Evolutionary conservation across 768 basidiomycete genomes (phyloP).

Genomic region (Amanita inopinata): DNA sequence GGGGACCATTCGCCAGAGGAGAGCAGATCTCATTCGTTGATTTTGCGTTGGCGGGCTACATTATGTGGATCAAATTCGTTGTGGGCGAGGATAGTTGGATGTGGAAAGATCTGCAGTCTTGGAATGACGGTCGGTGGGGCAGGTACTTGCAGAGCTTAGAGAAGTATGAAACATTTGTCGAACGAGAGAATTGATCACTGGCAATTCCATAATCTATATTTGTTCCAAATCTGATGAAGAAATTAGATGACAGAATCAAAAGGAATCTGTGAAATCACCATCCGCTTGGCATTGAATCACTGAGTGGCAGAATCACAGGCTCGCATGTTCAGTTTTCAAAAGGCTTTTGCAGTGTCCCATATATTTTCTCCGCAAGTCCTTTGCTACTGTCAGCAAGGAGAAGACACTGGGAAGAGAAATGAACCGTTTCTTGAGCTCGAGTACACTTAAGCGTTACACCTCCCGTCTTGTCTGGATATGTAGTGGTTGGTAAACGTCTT

Average conservation of each 20-base stretch:
- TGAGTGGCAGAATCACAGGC: too few species aligned
- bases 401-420: constrained; percentile 10
- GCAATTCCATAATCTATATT: too few species aligned
- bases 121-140: constrained; percentile 1
- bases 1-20: neutral
- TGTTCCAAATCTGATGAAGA: too few species aligned
- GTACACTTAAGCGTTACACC: constrained; percentile 43
- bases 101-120: neutral
- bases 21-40: constrained; percentile 1
- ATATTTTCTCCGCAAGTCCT: constrained; percentile 25
- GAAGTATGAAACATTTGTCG: constrained; percentile 1
- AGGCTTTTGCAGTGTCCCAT: constrained; percentile 22
- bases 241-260: too few species aligned
- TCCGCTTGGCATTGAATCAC: too few species aligned
- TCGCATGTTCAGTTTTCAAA: neutral
- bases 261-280: too few species aligned
- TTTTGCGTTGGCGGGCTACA: neutral
- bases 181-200: too few species aligned
- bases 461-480: constrained; percentile 32
- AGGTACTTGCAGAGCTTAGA: neutral
- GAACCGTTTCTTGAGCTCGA: constrained; percentile 34
- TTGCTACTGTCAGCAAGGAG: constrained; percentile 23
- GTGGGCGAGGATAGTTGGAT: constrained; percentile 1
- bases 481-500: constrained; percentile 28
- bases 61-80: neutral